Conservation (phyloP, 2,329 filamentous ascomycete genomes). For the Nigrospora osmanthi region DNA sequence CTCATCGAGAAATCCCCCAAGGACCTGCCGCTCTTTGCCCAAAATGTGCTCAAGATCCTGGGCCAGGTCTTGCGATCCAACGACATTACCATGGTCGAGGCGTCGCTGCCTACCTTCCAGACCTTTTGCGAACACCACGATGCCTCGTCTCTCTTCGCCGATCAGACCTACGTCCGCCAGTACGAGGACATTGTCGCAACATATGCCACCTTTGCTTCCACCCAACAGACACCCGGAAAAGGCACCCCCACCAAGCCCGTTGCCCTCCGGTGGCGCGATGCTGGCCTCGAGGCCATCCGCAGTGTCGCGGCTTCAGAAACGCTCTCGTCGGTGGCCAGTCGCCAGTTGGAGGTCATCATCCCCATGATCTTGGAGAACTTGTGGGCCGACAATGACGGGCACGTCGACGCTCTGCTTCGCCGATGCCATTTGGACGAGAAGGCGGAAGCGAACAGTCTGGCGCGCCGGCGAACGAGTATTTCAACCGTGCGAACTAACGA, state of each 20-base stretch:
- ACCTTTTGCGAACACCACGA: slow-evolving; percentile 87
- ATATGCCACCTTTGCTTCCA: slow-evolving; percentile 75
- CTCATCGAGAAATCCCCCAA: slow-evolving; percentile 89
- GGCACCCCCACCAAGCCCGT: slow-evolving; percentile 60
- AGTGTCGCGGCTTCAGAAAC: slow-evolving; percentile 75
- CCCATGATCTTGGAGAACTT: slow-evolving; percentile 84
- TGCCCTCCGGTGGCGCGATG: slow-evolving; percentile 68
- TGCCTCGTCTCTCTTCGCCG: slow-evolving; percentile 73
- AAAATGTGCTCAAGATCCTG: slow-evolving; percentile 77
- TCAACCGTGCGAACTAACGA: slow-evolving; percentile 70
- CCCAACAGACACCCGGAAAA: slow-evolving; percentile 43
- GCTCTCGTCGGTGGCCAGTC: slow-evolving; percentile 64
- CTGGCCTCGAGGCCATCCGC: slow-evolving; percentile 70
- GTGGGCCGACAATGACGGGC: slow-evolving; percentile 64
- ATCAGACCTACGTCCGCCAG: slow-evolving; percentile 73
- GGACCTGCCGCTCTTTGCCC: slow-evolving; percentile 82
- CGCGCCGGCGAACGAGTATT: slow-evolving; percentile 67
- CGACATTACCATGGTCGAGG: slow-evolving; percentile 89
- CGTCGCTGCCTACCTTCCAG: slow-evolving; percentile 78
- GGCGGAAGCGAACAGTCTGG: slow-evolving; percentile 53
- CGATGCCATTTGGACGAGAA: slow-evolving; percentile 62
- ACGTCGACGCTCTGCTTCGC: slow-evolving; percentile 61
- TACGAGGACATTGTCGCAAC: slow-evolving; percentile 75
- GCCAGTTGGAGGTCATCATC: slow-evolving; percentile 71
- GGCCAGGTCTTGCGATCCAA: slow-evolving; percentile 74